Conservation (phyloP, 306 rosid genomes). For the Medicago truncatula region DNA sequence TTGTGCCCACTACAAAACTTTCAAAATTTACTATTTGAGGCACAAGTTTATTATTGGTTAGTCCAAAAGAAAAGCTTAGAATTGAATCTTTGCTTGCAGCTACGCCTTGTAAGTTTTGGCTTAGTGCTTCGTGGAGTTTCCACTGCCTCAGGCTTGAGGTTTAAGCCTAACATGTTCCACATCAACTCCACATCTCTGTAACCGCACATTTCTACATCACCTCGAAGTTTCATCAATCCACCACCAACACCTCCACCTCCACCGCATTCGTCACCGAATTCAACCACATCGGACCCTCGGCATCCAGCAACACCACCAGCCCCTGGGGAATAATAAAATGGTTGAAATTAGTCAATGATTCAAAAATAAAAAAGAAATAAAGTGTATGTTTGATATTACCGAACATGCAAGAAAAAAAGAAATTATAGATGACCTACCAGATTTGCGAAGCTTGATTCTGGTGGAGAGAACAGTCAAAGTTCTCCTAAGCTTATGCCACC, state of each 20-base stretch:
- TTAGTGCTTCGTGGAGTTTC: background rate
- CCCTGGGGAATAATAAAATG: background rate
- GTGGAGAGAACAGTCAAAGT: conserved; percentile 48
- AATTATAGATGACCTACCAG: conserved; percentile 40
- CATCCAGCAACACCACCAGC: conserved; percentile 17
- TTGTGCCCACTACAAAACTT: conserved; percentile 23
- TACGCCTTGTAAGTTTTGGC: conserved; percentile 2
- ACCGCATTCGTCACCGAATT: background rate
- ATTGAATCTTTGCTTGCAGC: conserved; percentile 27
- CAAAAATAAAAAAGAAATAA: too few relatives aligned
- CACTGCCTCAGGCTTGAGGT: conserved; percentile 13
- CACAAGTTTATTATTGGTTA: conserved; percentile 14
- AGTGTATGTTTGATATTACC: too few relatives aligned
- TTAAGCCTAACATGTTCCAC: conserved; percentile 65
- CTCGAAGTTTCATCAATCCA: conserved; percentile 59
- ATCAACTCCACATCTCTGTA: conserved; percentile 66
- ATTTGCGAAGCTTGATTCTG: conserved; percentile 52
- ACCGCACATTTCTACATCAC: conserved; percentile 64
- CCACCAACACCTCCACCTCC: conserved; percentile 37
- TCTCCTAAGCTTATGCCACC: conserved; percentile 54
- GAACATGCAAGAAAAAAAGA: too few relatives aligned
- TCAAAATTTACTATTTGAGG: background rate
- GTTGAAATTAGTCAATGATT: background rate
- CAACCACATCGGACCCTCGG: background rate
- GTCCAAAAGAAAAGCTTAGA: conserved; percentile 42